Conservation (phyloP, 2,329 filamentous ascomycete genomes). For the Colletotrichum eleusines region DNA sequence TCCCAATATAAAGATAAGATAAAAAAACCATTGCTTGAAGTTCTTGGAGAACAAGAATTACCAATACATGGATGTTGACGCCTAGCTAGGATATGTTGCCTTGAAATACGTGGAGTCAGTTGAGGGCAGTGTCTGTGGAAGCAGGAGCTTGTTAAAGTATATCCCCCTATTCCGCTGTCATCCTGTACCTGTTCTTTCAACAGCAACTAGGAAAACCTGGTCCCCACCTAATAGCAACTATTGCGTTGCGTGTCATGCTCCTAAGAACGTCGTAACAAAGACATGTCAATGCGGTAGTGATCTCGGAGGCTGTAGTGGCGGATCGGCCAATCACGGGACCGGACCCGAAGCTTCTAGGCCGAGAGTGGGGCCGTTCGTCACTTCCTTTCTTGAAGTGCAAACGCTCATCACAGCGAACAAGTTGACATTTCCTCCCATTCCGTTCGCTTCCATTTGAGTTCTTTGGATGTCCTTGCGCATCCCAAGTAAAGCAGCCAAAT, state of each 20-base stretch:
- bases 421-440: not conserved
- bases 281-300: not conserved
- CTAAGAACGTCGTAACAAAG: not conserved
- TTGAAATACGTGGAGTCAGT: too few species aligned
- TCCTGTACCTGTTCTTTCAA: not conserved
- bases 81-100: too few species aligned
- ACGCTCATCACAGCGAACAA: not conserved
- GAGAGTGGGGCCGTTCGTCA: slow-evolving; percentile 17
- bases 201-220: too few species aligned
- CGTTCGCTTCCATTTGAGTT: not conserved
- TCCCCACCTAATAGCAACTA: not conserved
- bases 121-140: too few species aligned
- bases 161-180: not conserved
- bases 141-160: too few species aligned
- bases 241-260: not conserved
- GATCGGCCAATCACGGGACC: slow-evolving; percentile 20
- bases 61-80: not conserved
- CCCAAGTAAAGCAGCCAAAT: not conserved
- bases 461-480: not conserved
- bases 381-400: slow-evolving; percentile 6
- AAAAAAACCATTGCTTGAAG: not conserved
- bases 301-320: not conserved
- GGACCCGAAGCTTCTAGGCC: slow-evolving; percentile 18
- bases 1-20: not conserved
- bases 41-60: not conserved